Conservation (phyloP, 1,284 basidiomycete genomes). For the Cronartium quercuum region DNA sequence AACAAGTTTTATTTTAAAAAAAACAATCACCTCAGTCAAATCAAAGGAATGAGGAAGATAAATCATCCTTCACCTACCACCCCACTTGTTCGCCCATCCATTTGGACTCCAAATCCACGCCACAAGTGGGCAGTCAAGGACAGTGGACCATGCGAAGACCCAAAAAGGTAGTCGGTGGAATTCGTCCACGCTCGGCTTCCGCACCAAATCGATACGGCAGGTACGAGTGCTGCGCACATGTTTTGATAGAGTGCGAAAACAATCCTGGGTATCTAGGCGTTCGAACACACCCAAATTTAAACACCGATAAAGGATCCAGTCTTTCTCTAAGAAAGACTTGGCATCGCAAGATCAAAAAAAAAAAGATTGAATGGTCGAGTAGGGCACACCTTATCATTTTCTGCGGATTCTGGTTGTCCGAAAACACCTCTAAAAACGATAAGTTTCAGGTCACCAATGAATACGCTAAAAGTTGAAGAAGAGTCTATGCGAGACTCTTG, state of each 20-base stretch:
- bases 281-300: not conserved
- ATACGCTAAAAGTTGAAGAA: constrained; percentile 59
- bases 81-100: constrained; percentile 85
- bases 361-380: too few relatives aligned
- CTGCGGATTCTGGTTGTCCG: constrained; percentile 65
- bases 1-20: not conserved
- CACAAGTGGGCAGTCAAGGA: constrained; percentile 71
- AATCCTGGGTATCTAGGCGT: constrained; percentile 42
- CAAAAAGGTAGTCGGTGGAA: constrained; percentile 79
- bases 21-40: not conserved
- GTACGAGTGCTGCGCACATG: constrained; percentile 53
- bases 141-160: constrained; percentile 73
- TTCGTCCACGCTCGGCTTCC: constrained; percentile 77
- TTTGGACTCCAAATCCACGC: constrained; percentile 90
- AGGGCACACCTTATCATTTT: constrained; percentile 51
- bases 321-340: not conserved
- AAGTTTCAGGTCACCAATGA: constrained; percentile 66
- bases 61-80: constrained; percentile 46
- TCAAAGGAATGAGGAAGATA: not conserved
- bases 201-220: constrained; percentile 56
- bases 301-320: not conserved
- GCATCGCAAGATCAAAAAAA: too few relatives aligned
- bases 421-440: constrained; percentile 61
- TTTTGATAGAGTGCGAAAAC: constrained; percentile 19
- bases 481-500: too few relatives aligned